Percentiles rank a stretch among this genome's conserved stretches.
Conservation (phyloP, 305 asterid species). For the Fraxinus paxiana region DNA sequence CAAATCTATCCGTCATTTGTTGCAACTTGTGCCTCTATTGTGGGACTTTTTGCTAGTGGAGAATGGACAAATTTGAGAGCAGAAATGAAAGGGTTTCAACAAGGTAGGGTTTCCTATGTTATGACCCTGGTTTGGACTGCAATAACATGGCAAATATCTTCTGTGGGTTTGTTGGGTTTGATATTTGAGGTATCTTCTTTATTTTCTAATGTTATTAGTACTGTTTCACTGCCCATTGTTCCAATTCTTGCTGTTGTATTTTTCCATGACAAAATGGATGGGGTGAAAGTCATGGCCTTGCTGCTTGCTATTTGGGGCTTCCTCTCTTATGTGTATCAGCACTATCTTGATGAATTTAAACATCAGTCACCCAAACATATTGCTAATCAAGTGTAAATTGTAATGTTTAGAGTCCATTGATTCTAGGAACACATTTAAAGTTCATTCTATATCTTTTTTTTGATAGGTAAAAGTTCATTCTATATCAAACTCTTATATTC, state of each 20-base stretch:
- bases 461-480: neutral
- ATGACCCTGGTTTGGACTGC: slow-evolving; percentile 28
- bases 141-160: slow-evolving; percentile 38
- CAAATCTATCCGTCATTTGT: slow-evolving; percentile 30
- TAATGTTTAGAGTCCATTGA: neutral
- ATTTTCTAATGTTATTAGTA: slow-evolving; percentile 35
- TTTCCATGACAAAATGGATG: slow-evolving; percentile 34
- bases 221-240: slow-evolving; percentile 24
- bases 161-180: slow-evolving; percentile 31
- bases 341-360: slow-evolving; percentile 31
- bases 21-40: slow-evolving; percentile 23
- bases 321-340: slow-evolving; percentile 38
- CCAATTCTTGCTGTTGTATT: slow-evolving; percentile 35
- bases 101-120: slow-evolving; percentile 23
- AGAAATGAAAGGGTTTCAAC: slow-evolving; percentile 30
- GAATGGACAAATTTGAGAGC: slow-evolving; percentile 31
- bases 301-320: slow-evolving; percentile 43
- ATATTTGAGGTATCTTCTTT: slow-evolving; percentile 30
- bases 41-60: slow-evolving; percentile 32
- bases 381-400: neutral
- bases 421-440: neutral
- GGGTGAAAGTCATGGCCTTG: slow-evolving; percentile 35
- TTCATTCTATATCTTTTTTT: neutral
- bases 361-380: neutral
- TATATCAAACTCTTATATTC: neutral